phyloP scores from a whole-genome alignment of 139 green algal genomes.

The Coccomyxa sp. region DNA sequence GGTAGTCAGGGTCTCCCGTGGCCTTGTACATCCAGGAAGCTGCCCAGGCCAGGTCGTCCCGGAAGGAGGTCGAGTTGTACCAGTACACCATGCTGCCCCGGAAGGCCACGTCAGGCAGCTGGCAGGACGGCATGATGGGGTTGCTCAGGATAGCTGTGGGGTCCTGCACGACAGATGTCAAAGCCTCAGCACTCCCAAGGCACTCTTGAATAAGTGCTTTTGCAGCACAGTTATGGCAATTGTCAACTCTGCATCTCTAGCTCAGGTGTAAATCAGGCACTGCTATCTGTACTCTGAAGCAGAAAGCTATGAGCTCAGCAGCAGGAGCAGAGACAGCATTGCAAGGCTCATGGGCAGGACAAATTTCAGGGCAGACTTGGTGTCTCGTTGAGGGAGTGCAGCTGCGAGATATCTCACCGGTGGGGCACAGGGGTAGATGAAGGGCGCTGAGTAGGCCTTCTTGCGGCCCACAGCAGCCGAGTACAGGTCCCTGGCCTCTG shows the following conservation, averaged over 20 bases:
- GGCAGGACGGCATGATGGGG: not conserved
- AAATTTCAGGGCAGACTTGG: no score
- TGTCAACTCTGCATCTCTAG: no score
- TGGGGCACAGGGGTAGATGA: slow-evolving; percentile 12
- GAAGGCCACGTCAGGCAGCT: slow-evolving; percentile 29
- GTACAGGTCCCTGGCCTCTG: slow-evolving; percentile 5
- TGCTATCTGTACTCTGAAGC: no score
- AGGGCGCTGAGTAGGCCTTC: not conserved
- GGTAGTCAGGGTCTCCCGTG: slow-evolving; percentile 35
- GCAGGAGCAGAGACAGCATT: no score
- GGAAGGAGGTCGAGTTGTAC: slow-evolving; percentile 28
- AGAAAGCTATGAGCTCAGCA: no score
- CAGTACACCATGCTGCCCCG: slow-evolving; percentile 25
- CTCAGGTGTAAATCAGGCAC: no score
- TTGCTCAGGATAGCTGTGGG: slow-evolving; percentile 1
- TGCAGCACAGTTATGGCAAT: no score
- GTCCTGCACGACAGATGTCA: not conserved
- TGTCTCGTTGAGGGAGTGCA: no score
- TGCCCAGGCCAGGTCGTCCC: slow-evolving; percentile 39
- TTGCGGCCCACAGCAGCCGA: not conserved
- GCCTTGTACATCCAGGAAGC: slow-evolving; percentile 43
- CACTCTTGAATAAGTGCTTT: no score
- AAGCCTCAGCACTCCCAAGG: no score
- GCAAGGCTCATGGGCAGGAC: no score
- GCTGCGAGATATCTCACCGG: not conserved